Conservation (phyloP, 805 yeast species). For the Cyberlindnera meyerae region DNA sequence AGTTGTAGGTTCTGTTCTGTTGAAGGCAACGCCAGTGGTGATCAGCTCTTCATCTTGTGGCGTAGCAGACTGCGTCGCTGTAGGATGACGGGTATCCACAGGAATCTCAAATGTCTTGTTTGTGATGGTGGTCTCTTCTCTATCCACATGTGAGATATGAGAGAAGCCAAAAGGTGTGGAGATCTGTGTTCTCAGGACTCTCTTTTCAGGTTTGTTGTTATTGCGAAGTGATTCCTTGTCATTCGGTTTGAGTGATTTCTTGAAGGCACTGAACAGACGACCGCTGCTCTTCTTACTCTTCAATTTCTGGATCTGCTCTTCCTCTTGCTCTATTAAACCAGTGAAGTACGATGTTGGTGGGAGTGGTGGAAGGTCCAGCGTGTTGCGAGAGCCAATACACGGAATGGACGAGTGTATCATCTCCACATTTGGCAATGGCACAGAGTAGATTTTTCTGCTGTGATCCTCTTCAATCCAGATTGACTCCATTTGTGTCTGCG, state of each 20-base stretch:
- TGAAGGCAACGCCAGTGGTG: constrained; percentile 17
- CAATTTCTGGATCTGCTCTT: constrained; percentile 7
- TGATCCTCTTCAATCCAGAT: constrained; percentile 40
- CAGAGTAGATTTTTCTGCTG: constrained; percentile 25
- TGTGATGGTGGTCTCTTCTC: constrained; percentile 20
- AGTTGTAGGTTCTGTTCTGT: constrained; percentile 14
- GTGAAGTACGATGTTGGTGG: constrained; percentile 26
- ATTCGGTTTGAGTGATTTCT: constrained; percentile 20
- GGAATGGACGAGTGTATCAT: constrained; percentile 33
- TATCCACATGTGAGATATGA: constrained; percentile 37
- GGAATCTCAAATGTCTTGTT: constrained; percentile 16
- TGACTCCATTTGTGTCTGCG: constrained; percentile 32
- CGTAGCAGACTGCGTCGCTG: too few relatives aligned
- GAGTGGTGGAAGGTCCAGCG: constrained; percentile 34
- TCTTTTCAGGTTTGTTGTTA: constrained; percentile 1
- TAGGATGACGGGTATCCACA: too few relatives aligned
- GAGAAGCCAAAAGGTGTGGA: constrained; percentile 37
- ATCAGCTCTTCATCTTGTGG: too few relatives aligned
- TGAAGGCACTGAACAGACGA: constrained; percentile 29
- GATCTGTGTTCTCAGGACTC: constrained; percentile 22
- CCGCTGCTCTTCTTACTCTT: constrained; percentile 13
- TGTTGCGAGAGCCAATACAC: constrained; percentile 27
- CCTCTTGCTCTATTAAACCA: constrained; percentile 4
- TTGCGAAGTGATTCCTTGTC: too few relatives aligned
- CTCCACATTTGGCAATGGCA: constrained; percentile 28